Evolutionary conservation across 2,329 filamentous ascomycete genomes (phyloP).

Genomic region (Rutstroemia sydowiana): DNA sequence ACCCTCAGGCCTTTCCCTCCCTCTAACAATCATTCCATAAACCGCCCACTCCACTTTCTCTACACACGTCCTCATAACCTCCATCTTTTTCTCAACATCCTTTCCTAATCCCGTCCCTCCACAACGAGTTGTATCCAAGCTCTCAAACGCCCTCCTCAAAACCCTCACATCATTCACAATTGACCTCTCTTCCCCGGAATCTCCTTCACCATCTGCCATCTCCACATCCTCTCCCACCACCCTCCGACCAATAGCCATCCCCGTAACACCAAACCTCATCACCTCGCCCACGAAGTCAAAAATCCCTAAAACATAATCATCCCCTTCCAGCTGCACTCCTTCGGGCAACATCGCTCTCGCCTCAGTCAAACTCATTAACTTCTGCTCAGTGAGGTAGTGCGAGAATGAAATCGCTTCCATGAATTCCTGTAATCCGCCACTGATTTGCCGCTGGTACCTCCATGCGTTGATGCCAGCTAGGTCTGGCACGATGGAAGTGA

Average conservation of each 20-base stretch:
- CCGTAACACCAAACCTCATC: conserved; percentile 92
- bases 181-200: conserved; percentile 38
- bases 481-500: conserved; percentile 62
- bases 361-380: conserved; percentile 61
- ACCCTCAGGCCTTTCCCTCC: conserved; percentile 80
- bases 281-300: conserved; percentile 94
- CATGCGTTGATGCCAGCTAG: conserved; percentile 71
- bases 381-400: conserved; percentile 76
- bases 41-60: conserved; percentile 88
- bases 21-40: conserved; percentile 81
- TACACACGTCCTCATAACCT: conserved; percentile 80
- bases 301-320: conserved; percentile 85
- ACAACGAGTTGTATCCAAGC: conserved; percentile 50
- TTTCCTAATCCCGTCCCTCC: conserved; percentile 44
- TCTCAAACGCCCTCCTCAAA: conserved; percentile 69
- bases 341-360: conserved; percentile 41
- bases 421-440: conserved; percentile 80
- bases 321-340: conserved; percentile 59
- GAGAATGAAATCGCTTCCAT: conserved; percentile 86
- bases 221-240: conserved; percentile 33
- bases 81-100: conserved; percentile 72
- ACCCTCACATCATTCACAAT: conserved; percentile 77
- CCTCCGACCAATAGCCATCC: conserved; percentile 60
- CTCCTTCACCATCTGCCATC: conserved; percentile 18
- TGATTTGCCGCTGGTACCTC: conserved; percentile 74